Evolutionary conservation across 2,329 filamentous ascomycete genomes (phyloP).

Genomic region (Boeremia exigua): DNA sequence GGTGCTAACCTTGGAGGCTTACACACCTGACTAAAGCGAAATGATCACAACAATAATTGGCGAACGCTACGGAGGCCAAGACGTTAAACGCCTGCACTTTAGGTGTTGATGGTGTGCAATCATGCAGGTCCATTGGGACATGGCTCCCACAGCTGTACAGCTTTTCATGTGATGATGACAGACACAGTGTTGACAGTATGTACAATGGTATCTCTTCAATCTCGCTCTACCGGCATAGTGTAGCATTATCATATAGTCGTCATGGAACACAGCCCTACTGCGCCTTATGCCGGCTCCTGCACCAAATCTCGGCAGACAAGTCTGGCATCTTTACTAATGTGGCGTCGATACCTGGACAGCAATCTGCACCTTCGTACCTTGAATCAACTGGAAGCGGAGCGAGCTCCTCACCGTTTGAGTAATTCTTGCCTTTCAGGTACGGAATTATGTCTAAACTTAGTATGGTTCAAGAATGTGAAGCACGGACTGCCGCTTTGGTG

Average conservation of each 20-base stretch:
- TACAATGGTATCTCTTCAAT: not conserved
- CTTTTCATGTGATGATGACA: slow-evolving; percentile 8
- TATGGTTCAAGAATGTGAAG: slow-evolving; percentile 7
- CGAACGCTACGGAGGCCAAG: slow-evolving; percentile 3
- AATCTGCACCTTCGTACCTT: slow-evolving; percentile 6
- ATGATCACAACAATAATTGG: slow-evolving; percentile 6
- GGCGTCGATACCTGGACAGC: slow-evolving; percentile 1
- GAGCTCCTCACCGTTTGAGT: slow-evolving; percentile 1
- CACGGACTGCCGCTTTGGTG: slow-evolving; percentile 14
- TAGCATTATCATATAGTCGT: not conserved
- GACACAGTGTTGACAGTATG: not conserved
- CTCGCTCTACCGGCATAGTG: not conserved
- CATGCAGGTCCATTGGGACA: slow-evolving; percentile 8
- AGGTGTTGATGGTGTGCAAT: slow-evolving; percentile 10
- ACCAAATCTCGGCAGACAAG: slow-evolving; percentile 6
- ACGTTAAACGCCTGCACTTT: slow-evolving; percentile 6
- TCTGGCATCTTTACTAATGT: not conserved
- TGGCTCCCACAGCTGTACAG: not conserved
- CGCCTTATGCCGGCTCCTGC: slow-evolving; percentile 11
- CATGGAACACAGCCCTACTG: slow-evolving; percentile 12
- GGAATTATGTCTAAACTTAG: slow-evolving; percentile 15
- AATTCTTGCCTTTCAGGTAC: slow-evolving; percentile 10
- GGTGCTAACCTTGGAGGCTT: not conserved
- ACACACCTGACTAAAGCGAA: not conserved
- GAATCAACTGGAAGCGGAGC: slow-evolving; percentile 1